phyloP scores from a whole-genome alignment of 495 filamentous ascomycete genomes.

The Neurospora sp. region DNA sequence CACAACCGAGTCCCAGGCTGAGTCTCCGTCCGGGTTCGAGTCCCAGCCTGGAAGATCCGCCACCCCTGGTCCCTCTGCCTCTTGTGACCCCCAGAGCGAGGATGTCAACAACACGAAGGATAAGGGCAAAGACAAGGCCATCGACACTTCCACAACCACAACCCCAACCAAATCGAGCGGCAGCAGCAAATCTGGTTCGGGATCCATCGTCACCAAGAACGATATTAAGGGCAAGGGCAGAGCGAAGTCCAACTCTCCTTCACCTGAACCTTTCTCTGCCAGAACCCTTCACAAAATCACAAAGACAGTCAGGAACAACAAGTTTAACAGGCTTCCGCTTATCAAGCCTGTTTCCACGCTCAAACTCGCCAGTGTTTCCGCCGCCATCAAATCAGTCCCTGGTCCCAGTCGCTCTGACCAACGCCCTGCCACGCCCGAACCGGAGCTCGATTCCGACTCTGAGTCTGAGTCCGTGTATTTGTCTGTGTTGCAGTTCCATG shows the following conservation, averaged over 20 bases:
- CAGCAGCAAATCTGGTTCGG: background rate
- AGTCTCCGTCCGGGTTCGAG: background rate
- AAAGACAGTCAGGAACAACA: background rate
- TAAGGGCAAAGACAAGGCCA: background rate
- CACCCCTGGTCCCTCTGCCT: background rate
- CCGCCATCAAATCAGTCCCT: background rate
- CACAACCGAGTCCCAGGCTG: background rate
- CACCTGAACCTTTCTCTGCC: background rate
- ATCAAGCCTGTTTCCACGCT: background rate
- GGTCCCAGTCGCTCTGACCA: background rate
- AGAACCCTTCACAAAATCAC: background rate
- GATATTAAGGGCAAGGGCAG: background rate
- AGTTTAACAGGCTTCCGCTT: background rate
- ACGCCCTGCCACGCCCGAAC: background rate
- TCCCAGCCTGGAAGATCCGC: too few relatives aligned
- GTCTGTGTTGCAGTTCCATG: background rate
- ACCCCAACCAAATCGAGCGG: background rate
- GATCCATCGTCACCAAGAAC: background rate
- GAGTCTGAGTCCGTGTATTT: background rate
- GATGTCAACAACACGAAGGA: background rate
- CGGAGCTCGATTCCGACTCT: too few relatives aligned
- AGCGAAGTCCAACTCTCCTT: background rate
- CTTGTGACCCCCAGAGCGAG: background rate
- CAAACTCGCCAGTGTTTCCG: background rate
- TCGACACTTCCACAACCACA: background rate